Conservation (phyloP, 176 grass and related monocot genomes). For the Juncus inflexus region DNA sequence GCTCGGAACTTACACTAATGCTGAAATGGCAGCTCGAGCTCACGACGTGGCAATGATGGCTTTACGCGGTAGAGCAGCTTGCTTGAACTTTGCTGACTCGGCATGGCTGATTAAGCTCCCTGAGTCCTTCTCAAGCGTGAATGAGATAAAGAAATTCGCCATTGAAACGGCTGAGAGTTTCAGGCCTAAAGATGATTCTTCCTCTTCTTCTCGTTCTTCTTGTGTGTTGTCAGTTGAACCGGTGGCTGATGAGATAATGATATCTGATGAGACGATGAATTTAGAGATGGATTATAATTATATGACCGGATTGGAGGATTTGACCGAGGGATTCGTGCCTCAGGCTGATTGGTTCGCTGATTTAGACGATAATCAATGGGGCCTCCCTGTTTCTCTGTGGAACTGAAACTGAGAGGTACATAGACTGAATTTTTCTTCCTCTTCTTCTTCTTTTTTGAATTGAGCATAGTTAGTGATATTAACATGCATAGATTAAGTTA, state of each 20-base stretch:
- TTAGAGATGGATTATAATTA: background rate
- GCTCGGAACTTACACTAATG: conserved; percentile 72
- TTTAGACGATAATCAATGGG: conserved; percentile 11
- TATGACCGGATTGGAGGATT: conserved; percentile 28
- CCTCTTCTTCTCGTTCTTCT: conserved; percentile 1
- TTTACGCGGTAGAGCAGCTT: conserved; percentile 21
- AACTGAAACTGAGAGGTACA: background rate
- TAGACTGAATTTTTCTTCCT: background rate
- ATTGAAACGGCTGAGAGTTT: conserved; percentile 40
- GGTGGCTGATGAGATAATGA: background rate
- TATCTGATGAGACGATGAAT: background rate
- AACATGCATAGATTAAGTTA: background rate
- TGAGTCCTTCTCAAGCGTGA: conserved; percentile 24
- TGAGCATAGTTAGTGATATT: background rate
- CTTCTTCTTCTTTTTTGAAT: background rate
- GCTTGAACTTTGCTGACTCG: conserved; percentile 74
- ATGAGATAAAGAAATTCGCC: conserved; percentile 47
- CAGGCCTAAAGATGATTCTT: background rate
- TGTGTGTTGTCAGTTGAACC: background rate
- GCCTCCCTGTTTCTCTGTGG: background rate
- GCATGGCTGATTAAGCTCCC: conserved; percentile 34
- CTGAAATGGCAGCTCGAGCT: conserved; percentile 52
- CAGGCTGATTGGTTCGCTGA: background rate
- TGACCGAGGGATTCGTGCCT: conserved; percentile 46
- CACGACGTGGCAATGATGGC: conserved; percentile 66